phyloP scores from a whole-genome alignment of 2,329 filamentous ascomycete species.

The Aspergillus sp. region DNA sequence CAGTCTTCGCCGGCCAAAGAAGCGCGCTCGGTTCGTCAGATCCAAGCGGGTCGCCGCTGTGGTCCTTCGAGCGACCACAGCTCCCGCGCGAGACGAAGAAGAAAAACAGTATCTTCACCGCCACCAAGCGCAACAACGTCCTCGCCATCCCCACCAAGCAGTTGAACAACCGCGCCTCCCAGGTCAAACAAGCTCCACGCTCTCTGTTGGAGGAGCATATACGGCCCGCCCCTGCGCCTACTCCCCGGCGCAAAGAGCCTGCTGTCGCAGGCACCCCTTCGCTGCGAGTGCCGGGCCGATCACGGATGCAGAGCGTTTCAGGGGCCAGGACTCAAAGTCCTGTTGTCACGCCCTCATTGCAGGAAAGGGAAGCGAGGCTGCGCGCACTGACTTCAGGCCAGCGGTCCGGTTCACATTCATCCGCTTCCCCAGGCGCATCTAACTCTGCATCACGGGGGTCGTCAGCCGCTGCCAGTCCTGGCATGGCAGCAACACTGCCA shows the following conservation, averaged over 20 bases:
- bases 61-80: conserved; percentile 24
- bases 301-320: conserved; percentile 4
- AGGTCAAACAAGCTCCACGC: conserved; percentile 38
- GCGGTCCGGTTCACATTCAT: conserved; percentile 4
- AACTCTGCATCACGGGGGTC: background rate
- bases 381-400: conserved; percentile 28
- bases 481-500: background rate
- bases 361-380: conserved; percentile 31
- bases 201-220: conserved; percentile 43
- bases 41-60: conserved; percentile 14
- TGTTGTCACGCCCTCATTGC: conserved; percentile 12
- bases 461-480: conserved; percentile 1
- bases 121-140: conserved; percentile 33
- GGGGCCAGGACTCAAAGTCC: conserved; percentile 2
- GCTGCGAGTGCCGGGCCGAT: conserved; percentile 19
- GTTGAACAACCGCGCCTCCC: conserved; percentile 36
- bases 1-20: conserved; percentile 18
- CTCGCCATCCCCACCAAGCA: conserved; percentile 41
- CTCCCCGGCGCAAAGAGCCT: conserved; percentile 11
- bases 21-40: conserved; percentile 9
- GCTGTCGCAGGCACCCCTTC: conserved; percentile 1
- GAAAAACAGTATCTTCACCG: conserved; percentile 33
- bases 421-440: conserved; percentile 4
- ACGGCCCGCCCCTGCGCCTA: conserved; percentile 15
- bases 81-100: conserved; percentile 26